These are phyloP conservation scores for Corynascus novoguineensis DNA, from an alignment of 495 filamentous ascomycete species.

Conservation along the genomic window DNA sequence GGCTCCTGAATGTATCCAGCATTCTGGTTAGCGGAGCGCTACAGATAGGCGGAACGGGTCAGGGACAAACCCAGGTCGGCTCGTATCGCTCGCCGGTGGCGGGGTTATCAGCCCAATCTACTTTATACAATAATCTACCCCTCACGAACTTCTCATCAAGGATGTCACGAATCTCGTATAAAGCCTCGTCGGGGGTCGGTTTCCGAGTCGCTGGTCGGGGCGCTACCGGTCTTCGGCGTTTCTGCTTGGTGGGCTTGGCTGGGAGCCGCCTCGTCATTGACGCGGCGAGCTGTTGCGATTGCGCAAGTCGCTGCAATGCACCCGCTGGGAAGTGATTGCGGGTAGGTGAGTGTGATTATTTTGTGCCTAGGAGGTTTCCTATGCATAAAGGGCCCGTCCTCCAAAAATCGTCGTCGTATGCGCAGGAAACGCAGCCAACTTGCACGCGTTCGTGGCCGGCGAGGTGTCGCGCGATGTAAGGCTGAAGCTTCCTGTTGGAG, in stretches of 20 bases:
- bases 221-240: slow-evolving; percentile 9
- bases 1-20: slow-evolving; percentile 30
- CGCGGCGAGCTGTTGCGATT: not conserved
- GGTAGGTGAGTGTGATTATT: not conserved
- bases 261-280: slow-evolving; percentile 1
- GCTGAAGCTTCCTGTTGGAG: slow-evolving; percentile 19
- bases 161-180: slow-evolving; percentile 33
- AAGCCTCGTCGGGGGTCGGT: slow-evolving; percentile 10
- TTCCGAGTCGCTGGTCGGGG: not conserved
- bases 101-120: slow-evolving; percentile 41
- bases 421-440: not conserved
- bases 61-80: slow-evolving; percentile 35
- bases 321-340: not conserved
- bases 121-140: slow-evolving; percentile 30
- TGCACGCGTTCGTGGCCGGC: not conserved
- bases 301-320: not conserved
- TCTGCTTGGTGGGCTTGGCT: slow-evolving; percentile 3
- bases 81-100: slow-evolving; percentile 29
- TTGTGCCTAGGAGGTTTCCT: not conserved
- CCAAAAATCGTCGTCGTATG: not conserved
- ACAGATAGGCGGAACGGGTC: not conserved
- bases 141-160: slow-evolving; percentile 33
- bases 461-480: slow-evolving; percentile 5
- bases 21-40: slow-evolving; percentile 1
- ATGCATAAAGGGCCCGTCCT: not conserved